These are phyloP conservation scores for Botrytis pseudocinerea DNA, from an alignment of 2,329 filamentous ascomycete genomes.

Conservation along the genomic window DNA sequence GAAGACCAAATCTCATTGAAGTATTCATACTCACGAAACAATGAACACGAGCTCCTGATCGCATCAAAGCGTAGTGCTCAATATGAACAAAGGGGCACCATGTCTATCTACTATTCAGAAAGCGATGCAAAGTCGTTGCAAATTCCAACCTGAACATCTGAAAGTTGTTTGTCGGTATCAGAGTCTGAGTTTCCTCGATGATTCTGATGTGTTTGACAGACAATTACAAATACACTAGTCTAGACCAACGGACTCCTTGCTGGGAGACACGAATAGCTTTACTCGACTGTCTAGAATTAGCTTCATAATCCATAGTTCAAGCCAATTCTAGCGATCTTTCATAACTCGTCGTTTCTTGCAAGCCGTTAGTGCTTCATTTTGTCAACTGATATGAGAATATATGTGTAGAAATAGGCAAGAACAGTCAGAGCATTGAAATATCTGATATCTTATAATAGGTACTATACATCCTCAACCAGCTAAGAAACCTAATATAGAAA, in stretches of 20 bases:
- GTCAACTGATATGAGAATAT: background rate
- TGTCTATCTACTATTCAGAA: background rate
- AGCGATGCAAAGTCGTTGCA: background rate
- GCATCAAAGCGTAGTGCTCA: background rate
- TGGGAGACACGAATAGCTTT: background rate
- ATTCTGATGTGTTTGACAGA: too few relatives aligned
- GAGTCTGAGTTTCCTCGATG: background rate
- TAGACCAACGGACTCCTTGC: too few relatives aligned
- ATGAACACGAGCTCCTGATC: background rate
- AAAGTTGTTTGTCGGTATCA: background rate
- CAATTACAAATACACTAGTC: too few relatives aligned
- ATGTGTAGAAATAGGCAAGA: background rate
- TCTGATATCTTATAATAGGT: background rate
- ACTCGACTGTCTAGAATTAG: background rate
- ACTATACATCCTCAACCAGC: background rate
- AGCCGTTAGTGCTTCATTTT: background rate
- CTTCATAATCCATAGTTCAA: background rate
- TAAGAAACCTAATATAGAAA: too few relatives aligned
- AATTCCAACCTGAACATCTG: background rate
- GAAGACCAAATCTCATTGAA: background rate
- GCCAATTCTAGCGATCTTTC: background rate
- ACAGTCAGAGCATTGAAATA: background rate
- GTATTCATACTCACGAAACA: background rate
- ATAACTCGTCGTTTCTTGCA: background rate
- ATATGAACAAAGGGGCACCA: background rate